Percentiles rank a stretch among this genome's conserved stretches.
These are phyloP conservation scores for Aspergillus funiculosus DNA, from an alignment of 495 filamentous ascomycete species.

Conservation along the genomic window DNA sequence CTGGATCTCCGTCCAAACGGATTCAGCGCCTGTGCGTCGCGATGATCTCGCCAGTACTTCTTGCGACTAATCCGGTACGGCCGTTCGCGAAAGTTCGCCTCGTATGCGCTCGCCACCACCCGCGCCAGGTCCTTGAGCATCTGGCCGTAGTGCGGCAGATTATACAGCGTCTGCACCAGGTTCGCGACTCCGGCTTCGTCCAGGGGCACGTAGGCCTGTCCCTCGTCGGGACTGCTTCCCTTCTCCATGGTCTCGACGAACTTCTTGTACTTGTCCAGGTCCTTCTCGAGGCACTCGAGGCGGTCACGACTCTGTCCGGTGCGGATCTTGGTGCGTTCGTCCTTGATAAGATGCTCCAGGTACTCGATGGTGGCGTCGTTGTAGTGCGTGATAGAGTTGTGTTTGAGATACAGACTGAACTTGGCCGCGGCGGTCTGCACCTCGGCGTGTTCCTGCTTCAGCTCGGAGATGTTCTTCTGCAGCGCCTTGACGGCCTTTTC, in stretches of 20 bases:
- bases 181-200: conserved; percentile 5
- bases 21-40: not conserved
- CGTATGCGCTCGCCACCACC: conserved; percentile 9
- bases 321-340: conserved; percentile 4
- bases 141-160: conserved; percentile 10
- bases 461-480: conserved; percentile 5
- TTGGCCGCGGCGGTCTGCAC: conserved; percentile 2
- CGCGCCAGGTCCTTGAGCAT: conserved; percentile 11
- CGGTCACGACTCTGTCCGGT: conserved; percentile 3
- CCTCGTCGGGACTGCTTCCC: not conserved
- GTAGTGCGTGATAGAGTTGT: conserved; percentile 11
- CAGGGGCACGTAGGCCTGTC: not conserved
- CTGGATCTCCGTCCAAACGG: not conserved
- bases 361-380: conserved; percentile 10
- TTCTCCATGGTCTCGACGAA: conserved; percentile 9
- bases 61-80: conserved; percentile 7
- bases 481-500: conserved; percentile 2
- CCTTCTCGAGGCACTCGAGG: conserved; percentile 5
- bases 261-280: conserved; percentile 4
- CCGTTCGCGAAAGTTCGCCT: conserved; percentile 6
- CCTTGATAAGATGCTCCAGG: conserved; percentile 8
- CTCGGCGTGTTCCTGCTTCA: conserved; percentile 1
- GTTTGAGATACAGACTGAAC: conserved; percentile 7
- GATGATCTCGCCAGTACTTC: not conserved
- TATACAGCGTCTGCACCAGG: conserved; percentile 8